phyloP scores from a whole-genome alignment of 2,329 filamentous ascomycete species.

The Camptophora hylomeconis region DNA sequence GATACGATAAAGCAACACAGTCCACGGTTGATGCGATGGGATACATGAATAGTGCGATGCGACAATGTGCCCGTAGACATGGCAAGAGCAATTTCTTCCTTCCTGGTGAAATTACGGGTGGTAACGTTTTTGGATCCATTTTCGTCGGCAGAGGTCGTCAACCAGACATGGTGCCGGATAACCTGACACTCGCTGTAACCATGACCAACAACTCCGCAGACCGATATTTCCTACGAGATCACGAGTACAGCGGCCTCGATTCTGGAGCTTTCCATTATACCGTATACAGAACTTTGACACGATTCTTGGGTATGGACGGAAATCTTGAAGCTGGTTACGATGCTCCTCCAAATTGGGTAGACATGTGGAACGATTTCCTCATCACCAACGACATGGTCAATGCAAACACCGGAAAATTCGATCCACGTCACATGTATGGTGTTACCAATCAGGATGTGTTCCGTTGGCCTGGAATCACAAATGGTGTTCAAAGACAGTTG shows the following conservation, averaged over 20 bases:
- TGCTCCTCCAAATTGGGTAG: slow-evolving; percentile 40
- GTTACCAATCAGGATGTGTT: slow-evolving; percentile 55
- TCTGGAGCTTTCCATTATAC: slow-evolving; percentile 51
- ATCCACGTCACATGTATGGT: slow-evolving; percentile 53
- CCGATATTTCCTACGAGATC: slow-evolving; percentile 39
- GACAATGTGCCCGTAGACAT: slow-evolving; percentile 42
- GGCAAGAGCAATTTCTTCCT: slow-evolving; percentile 54
- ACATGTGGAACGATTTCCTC: slow-evolving; percentile 43
- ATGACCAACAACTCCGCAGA: slow-evolving; percentile 31
- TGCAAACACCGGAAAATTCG: slow-evolving; percentile 46
- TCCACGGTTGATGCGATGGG: slow-evolving; percentile 49
- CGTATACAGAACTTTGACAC: slow-evolving; percentile 48
- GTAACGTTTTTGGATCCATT: slow-evolving; percentile 46
- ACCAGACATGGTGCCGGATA: slow-evolving; percentile 38
- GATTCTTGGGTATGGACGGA: slow-evolving; percentile 48
- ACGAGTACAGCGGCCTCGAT: slow-evolving; percentile 38
- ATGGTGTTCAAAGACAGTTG: slow-evolving; percentile 45
- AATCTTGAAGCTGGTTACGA: slow-evolving; percentile 42
- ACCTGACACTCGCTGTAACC: slow-evolving; percentile 35
- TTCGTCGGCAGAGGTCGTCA: slow-evolving; percentile 51
- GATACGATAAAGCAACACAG: slow-evolving; percentile 55
- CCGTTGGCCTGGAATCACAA: slow-evolving; percentile 46
- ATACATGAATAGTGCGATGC: slow-evolving; percentile 43
- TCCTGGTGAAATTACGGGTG: slow-evolving; percentile 50
- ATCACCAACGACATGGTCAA: slow-evolving; percentile 48